Conservation (phyloP, 345 rosid genomes). For the Citrus trifoliata region DNA sequence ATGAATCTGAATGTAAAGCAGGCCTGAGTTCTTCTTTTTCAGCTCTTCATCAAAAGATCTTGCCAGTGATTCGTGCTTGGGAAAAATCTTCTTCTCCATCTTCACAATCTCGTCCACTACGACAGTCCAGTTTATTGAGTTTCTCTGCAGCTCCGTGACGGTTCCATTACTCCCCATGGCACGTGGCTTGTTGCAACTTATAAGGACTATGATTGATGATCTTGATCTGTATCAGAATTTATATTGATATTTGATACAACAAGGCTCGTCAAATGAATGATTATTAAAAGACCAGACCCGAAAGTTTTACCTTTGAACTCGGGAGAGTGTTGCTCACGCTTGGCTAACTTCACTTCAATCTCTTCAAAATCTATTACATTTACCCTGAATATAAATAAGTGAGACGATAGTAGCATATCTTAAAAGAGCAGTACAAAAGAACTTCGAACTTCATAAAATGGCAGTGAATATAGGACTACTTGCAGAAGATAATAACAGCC, state of each 20-base stretch:
- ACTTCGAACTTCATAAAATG: background rate
- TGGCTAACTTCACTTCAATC: conserved; percentile 40
- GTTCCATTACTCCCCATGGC: conserved; percentile 31
- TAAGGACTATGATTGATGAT: no score
- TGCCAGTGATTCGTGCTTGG: conserved; percentile 81
- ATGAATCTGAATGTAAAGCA: conserved; percentile 43
- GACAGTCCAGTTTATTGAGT: conserved; percentile 34
- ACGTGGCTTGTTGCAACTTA: background rate
- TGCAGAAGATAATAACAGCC: conserved; percentile 88
- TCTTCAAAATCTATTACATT: conserved; percentile 82
- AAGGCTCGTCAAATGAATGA: background rate
- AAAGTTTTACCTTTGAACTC: conserved; percentile 55
- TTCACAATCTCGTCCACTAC: conserved; percentile 62
- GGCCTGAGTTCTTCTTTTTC: conserved; percentile 60
- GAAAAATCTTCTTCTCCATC: conserved; percentile 69
- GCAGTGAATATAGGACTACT: conserved; percentile 33
- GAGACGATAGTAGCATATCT: background rate
- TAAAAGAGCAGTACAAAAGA: background rate
- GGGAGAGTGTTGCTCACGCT: conserved; percentile 55
- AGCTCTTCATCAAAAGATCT: conserved; percentile 64
- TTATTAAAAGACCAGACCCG: background rate
- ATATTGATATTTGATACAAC: background rate
- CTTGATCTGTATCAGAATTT: background rate
- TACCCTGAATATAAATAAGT: conserved; percentile 27
- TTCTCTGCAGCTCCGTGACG: conserved; percentile 47